These are phyloP conservation scores for Trametes meyenii DNA, from an alignment of 768 basidiomycete species.

Conservation along the genomic window DNA sequence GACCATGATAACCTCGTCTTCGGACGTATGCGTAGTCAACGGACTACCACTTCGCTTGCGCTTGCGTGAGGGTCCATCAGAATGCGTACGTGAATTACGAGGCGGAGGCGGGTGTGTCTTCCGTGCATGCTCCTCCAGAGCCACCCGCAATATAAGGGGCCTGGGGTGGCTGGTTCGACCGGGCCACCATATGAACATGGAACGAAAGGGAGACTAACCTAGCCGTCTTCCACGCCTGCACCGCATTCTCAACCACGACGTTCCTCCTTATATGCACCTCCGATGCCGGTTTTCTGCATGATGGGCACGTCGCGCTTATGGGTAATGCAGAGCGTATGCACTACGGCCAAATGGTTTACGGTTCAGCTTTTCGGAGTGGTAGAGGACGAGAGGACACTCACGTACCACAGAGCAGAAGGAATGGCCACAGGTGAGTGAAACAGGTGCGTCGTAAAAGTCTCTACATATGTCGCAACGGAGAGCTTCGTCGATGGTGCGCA, in stretches of 20 bases:
- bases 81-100: background rate
- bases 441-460: slow-evolving; percentile 72
- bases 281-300: slow-evolving; percentile 59
- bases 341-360: no score
- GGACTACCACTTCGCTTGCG: slow-evolving; percentile 30
- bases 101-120: background rate
- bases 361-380: no score
- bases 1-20: slow-evolving; percentile 12
- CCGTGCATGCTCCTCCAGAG: slow-evolving; percentile 10
- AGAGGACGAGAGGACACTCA: slow-evolving; percentile 4
- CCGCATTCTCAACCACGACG: slow-evolving; percentile 67
- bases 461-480: slow-evolving; percentile 78
- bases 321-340: slow-evolving; percentile 67
- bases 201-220: slow-evolving; percentile 48
- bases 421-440: slow-evolving; percentile 76
- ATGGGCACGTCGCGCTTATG: slow-evolving; percentile 70
- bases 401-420: slow-evolving; percentile 79
- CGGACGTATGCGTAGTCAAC: background rate
- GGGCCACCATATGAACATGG: background rate
- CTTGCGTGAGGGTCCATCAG: background rate
- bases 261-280: slow-evolving; percentile 72
- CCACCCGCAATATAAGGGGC: slow-evolving; percentile 22
- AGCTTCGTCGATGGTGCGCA: slow-evolving; percentile 63
- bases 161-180: slow-evolving; percentile 6
- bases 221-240: slow-evolving; percentile 69